phyloP scores from a whole-genome alignment of 208 protist genomes.

The Phytomonas sp. region DNA sequence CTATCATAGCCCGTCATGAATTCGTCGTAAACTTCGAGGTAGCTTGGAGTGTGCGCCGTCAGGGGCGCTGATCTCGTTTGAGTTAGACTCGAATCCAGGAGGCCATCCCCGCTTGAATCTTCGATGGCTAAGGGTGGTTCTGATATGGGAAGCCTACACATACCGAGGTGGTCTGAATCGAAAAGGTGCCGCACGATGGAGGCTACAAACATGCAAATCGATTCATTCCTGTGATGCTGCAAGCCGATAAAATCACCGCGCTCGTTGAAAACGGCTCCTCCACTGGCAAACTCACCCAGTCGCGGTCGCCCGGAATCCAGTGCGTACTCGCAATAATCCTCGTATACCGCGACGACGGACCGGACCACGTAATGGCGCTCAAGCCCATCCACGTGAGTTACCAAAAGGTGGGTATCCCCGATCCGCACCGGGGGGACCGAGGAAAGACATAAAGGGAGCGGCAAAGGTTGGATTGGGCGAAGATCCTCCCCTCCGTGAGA shows the following conservation, averaged over 20 bases:
- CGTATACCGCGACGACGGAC: conserved; percentile 40
- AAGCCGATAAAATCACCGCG: conserved; percentile 80
- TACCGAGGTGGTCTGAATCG: conserved; percentile 44
- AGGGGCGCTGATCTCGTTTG: conserved; percentile 15
- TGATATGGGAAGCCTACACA: conserved; percentile 65
- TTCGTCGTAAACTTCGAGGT: conserved; percentile 56
- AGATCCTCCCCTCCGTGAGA: conserved; percentile 10
- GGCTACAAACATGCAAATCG: conserved; percentile 47
- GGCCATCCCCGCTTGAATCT: conserved; percentile 1
- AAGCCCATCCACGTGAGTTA: conserved; percentile 52
- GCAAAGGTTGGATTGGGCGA: conserved; percentile 56
- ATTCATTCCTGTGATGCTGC: conserved; percentile 62
- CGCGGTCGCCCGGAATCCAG: conserved; percentile 16
- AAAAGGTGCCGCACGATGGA: conserved; percentile 77
- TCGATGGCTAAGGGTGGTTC: not conserved
- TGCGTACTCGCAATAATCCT: conserved; percentile 69
- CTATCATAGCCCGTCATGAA: conserved; percentile 62
- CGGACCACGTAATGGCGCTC: conserved; percentile 53
- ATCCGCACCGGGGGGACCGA: conserved; percentile 32
- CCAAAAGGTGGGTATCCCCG: conserved; percentile 70
- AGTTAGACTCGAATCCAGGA: not conserved
- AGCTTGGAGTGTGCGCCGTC: conserved; percentile 30
- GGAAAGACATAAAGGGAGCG: conserved; percentile 68
- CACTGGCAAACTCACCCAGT: conserved; percentile 43
- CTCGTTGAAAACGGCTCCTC: conserved; percentile 70